Evolutionary conservation across 2,329 filamentous ascomycete species (phyloP).

Genomic region (Ophiostoma sp.): DNA sequence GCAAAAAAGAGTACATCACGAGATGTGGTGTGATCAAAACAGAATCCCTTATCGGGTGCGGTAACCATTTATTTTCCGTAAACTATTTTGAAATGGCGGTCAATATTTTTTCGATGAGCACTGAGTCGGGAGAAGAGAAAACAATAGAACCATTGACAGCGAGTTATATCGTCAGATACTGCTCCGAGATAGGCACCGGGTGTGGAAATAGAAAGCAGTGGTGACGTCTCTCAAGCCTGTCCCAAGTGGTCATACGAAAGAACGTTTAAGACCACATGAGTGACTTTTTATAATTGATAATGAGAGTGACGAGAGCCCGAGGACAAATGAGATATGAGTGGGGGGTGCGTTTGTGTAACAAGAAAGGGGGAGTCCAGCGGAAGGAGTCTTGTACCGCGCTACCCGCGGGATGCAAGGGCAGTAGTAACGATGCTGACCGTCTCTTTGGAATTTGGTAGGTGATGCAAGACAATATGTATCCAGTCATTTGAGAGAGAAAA

Average conservation of each 20-base stretch:
- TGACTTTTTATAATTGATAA: not conserved
- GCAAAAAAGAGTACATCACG: not conserved
- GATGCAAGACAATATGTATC: not conserved
- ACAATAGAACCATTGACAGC: not conserved
- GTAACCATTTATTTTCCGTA: constrained; percentile 17
- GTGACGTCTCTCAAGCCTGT: not conserved
- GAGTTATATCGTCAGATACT: not conserved
- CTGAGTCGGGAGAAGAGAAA: too few relatives aligned
- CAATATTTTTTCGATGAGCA: not conserved
- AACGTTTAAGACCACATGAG: not conserved
- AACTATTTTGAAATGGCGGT: constrained; percentile 21
- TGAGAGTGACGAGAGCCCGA: not conserved
- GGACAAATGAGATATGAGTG: not conserved
- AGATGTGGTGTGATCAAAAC: not conserved
- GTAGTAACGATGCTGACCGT: not conserved
- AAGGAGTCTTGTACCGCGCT: not conserved
- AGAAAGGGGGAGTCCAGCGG: not conserved
- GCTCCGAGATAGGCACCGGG: not conserved
- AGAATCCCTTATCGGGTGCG: not conserved
- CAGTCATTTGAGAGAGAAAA: not conserved
- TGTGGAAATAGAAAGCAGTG: too few relatives aligned
- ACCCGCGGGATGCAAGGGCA: constrained; percentile 12
- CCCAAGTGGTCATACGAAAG: not conserved
- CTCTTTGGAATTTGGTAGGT: not conserved
- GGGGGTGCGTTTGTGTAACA: not conserved